Conservation (phyloP, 106 monocot genomes). For the Allium cepa region DNA sequence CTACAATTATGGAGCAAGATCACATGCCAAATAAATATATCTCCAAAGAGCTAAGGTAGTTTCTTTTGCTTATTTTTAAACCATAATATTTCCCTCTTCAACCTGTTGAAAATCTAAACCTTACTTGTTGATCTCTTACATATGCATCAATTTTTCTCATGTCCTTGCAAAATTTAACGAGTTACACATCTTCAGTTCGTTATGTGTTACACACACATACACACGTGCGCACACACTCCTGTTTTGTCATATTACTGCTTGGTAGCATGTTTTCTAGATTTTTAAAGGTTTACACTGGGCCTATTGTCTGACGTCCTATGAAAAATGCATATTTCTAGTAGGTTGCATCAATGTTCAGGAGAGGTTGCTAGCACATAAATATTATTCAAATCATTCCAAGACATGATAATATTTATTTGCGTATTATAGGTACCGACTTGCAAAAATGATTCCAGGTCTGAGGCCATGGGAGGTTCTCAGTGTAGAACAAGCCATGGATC, state of each 20-base stretch:
- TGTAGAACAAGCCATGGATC: conserved; percentile 81
- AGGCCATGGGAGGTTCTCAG: conserved; percentile 89
- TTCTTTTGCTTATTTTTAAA: not conserved
- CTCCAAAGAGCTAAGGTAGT: conserved; percentile 64
- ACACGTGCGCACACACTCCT: too few species aligned
- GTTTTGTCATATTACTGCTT: too few species aligned
- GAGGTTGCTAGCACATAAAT: not conserved
- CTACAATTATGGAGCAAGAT: conserved; percentile 61
- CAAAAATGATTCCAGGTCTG: conserved; percentile 63
- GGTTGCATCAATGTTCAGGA: not conserved
- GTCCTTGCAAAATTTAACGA: too few species aligned
- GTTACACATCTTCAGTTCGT: too few species aligned
- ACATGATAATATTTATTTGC: not conserved
- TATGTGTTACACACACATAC: too few species aligned
- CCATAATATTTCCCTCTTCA: not conserved
- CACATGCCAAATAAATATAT: conserved; percentile 91
- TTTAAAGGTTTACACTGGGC: too few species aligned
- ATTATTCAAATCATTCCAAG: not conserved
- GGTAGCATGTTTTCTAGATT: too few species aligned
- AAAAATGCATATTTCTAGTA: too few species aligned
- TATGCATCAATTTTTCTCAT: too few species aligned
- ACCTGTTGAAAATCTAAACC: too few species aligned
- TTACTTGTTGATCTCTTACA: too few species aligned
- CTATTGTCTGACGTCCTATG: too few species aligned
- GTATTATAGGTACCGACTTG: conserved; percentile 54